Conservation (phyloP, 495 filamentous ascomycete species). For the Aeminium ludgeri region DNA sequence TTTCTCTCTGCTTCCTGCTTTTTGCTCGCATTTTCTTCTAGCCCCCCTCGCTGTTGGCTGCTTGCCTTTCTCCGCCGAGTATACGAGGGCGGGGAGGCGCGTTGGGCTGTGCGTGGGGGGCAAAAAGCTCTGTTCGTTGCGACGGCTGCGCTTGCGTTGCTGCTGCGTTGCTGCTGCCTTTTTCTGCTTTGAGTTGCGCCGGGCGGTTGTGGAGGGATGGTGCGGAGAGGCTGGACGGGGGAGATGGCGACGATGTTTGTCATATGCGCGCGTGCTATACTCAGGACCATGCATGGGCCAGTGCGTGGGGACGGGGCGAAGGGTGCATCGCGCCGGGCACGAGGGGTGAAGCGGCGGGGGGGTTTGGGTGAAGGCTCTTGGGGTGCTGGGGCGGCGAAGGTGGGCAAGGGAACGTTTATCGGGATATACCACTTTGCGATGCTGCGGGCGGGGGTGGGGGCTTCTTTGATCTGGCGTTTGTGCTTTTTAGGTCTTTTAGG, state of each 20-base stretch:
- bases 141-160: neutral
- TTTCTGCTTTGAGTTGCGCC: neutral
- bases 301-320: too few relatives aligned
- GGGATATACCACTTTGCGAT: constrained; percentile 13
- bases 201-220: too few relatives aligned
- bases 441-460: neutral
- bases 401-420: neutral
- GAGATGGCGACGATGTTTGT: too few relatives aligned
- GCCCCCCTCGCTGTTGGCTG: neutral
- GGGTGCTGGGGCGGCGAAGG: too few relatives aligned
- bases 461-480: neutral
- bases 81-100: neutral
- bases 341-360: too few relatives aligned
- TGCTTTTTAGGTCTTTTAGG: neutral
- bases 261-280: too few relatives aligned
- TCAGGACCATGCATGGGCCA: too few relatives aligned
- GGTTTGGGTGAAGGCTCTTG: too few relatives aligned
- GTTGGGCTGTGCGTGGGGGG: neutral
- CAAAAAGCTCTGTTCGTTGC: neutral
- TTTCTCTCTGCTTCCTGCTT: neutral
- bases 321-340: too few relatives aligned
- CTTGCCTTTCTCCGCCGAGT: neutral
- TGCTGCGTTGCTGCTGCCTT: neutral
- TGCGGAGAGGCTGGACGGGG: too few relatives aligned
- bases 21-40: neutral